Evolutionary conservation across 768 basidiomycete species (phyloP), one percentile per base, ranked within the genome.

Genomic region (Pleurotus tuoliensis): DNA sequence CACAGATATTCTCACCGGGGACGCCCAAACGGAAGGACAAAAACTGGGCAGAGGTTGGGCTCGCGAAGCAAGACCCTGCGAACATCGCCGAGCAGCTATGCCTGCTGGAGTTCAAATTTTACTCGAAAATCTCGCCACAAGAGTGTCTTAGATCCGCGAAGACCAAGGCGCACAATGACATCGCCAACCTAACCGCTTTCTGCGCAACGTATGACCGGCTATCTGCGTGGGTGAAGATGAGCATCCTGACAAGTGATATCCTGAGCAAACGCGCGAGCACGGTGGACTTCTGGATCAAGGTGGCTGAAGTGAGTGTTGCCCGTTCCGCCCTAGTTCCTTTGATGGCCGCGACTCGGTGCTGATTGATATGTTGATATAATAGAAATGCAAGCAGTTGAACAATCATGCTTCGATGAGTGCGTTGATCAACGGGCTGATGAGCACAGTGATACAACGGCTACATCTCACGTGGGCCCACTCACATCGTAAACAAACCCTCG

Each of bases 1-100:
- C 51, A 12, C 18, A 39, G 48, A 56, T 49, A 56, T 60, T 38
- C 20, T 58, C 66, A 57, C 56, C 67, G 58, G 48, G 63, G 63
- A 45, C 59, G 51, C 67, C 68, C 16, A 70, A 66, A 20, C 68
- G 67, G 61, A 75, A 72, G 58, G 60, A 76, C 59, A 81, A 78
- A 61, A 72, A 75, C 18, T 82, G 79, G 62, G 65, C 74, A 3
- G 83, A 78, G 65, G 77, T 82, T 61, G 88, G 89, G 49, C 67
- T 94, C 15, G 66, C 82, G 11, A 81, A 83, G 61, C 75, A 89
- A 57, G 85, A 90, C 61, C 78, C 90, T 1, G 64, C 78, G 18
- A 83, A 87, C 55, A 64, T 96, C 34, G 92, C 92, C 0, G 83
- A 92, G 43, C 92, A 95, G 63, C 74, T 96, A 44, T 84, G 87